These are phyloP conservation scores for Ascochyta viciae-villosae DNA, from an alignment of 2,329 filamentous ascomycete species.

Conservation along the genomic window DNA sequence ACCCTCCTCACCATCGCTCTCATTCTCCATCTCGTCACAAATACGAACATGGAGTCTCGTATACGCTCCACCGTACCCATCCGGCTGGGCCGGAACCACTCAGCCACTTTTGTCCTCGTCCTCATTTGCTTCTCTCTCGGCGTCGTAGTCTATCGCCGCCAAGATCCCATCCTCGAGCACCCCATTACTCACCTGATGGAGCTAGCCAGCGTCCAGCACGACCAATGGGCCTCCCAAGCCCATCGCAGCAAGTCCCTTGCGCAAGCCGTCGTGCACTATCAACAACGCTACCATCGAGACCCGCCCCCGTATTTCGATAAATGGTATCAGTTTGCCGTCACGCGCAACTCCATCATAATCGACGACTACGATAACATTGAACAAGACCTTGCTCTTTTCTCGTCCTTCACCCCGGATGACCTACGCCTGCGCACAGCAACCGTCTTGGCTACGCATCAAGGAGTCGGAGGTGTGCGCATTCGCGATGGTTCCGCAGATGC, in stretches of 20 bases:
- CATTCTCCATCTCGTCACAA: conserved; percentile 38
- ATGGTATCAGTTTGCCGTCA: conserved; percentile 65
- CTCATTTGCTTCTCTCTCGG: conserved; percentile 49
- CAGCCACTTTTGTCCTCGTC: conserved; percentile 45
- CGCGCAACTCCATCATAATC: conserved; percentile 60
- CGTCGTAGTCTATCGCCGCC: conserved; percentile 46
- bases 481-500: conserved; percentile 58
- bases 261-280: conserved; percentile 61
- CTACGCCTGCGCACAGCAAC: conserved; percentile 62
- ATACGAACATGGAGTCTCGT: conserved; percentile 39
- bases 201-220: conserved; percentile 56
- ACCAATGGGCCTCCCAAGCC: conserved; percentile 58
- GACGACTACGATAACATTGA: conserved; percentile 68
- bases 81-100: conserved; percentile 43
- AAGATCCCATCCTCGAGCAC: conserved; percentile 55
- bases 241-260: conserved; percentile 56
- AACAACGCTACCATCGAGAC: conserved; percentile 58
- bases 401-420: conserved; percentile 57
- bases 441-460: conserved; percentile 61
- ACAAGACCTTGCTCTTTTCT: conserved; percentile 63
- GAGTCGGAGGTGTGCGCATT: conserved; percentile 63
- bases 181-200: conserved; percentile 64
- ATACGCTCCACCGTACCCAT: conserved; percentile 38
- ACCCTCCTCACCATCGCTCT: conserved; percentile 42
- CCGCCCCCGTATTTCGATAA: conserved; percentile 67